Evolutionary conservation across 495 filamentous ascomycete genomes (phyloP).

Genomic region (Sordaria brevicollis): DNA sequence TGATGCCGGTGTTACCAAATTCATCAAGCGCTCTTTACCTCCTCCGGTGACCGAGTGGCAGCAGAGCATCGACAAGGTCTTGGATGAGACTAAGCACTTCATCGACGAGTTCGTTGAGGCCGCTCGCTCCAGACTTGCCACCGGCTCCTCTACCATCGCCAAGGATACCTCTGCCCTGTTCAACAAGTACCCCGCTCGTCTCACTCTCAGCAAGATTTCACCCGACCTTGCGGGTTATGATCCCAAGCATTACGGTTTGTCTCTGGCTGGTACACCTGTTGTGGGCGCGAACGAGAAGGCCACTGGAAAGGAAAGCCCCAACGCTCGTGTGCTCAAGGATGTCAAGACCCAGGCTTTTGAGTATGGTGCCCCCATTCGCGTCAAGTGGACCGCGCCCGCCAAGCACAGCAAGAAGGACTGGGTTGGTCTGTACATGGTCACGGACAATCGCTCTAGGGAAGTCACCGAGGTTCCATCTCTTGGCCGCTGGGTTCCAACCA

Average conservation of each 20-base stretch:
- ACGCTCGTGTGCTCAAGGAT: conserved; percentile 31
- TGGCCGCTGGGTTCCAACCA: conserved; percentile 82
- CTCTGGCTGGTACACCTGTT: conserved; percentile 56
- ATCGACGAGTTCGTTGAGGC: conserved; percentile 84
- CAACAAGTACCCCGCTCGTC: conserved; percentile 77
- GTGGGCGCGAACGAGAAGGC: conserved; percentile 40
- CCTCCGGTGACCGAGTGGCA: conserved; percentile 63
- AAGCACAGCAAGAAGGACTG: conserved; percentile 92
- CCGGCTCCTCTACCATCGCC: conserved; percentile 77
- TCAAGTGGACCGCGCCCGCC: conserved; percentile 84
- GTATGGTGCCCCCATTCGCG: conserved; percentile 84
- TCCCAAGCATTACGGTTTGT: conserved; percentile 68
- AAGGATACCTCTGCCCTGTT: conserved; percentile 82
- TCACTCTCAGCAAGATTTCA: conserved; percentile 74
- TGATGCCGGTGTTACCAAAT: conserved; percentile 85
- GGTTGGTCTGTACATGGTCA: conserved; percentile 90
- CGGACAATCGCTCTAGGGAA: conserved; percentile 80
- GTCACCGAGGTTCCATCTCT: conserved; percentile 74
- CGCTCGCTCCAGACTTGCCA: conserved; percentile 77
- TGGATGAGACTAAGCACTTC: conserved; percentile 74
- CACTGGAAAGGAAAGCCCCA: conserved; percentile 36
- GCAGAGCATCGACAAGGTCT: conserved; percentile 75
- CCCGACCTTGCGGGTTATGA: conserved; percentile 79
- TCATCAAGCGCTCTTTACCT: conserved; percentile 78
- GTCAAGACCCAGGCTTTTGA: conserved; percentile 69